Base-by-base conservation (phyloP, 2,329 filamentous ascomycete genomes). In the Phyllosticta citrichinensis region DNA sequence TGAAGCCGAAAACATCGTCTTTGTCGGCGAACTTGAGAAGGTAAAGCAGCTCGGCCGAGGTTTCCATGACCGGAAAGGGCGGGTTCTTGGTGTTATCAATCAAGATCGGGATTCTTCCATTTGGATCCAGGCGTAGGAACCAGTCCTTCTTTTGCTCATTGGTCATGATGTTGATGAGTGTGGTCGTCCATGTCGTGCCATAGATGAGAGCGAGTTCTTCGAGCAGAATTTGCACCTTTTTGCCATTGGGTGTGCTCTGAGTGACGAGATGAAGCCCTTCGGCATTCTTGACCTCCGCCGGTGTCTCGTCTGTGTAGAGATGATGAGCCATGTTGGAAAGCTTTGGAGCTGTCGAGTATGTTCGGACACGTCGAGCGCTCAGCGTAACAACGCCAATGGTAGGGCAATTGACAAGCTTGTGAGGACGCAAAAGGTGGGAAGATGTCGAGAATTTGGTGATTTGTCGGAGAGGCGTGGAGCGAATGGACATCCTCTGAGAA, bases 131-230 rank as follows among this genome's bases (percentile, higher is more conserved):
- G 12, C 73, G 69, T 4, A 81, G 71, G 65, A 80, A 81, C 78
- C 78, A 82, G 55, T 82, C 80, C 61, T 81, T 79, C 73, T 83
- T 83, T 66, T 83, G 80, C 64, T 78, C 79, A 64, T 81, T 81
- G 62, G 77, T 81, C 56, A 68, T 70, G 65, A 81, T 79, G 67
- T 81, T 72, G 65, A 52, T 62, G 19, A 55, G 56, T 4, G 52
- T 55, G 1, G 56, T 58, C 20, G 57, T 60, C 55, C 62, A 56
- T n/a, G 55, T 60, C 51, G 56, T 65, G 53, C 77, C 78, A 66
- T 83, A 83, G 27, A 69, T 63, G 17, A 79, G 77, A 52, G 77
- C 76, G 24, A 83, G 71, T 67, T 83, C 81, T 65, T 83, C 81
- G n/a, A 82, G 76, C 63, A 81, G 70, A 67, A 82, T 81, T 66